Evolutionary conservation across 2,329 filamentous ascomycete species (phyloP), one percentile per base, ranked within the genome.

Genomic region (Aspergillus hortae): DNA sequence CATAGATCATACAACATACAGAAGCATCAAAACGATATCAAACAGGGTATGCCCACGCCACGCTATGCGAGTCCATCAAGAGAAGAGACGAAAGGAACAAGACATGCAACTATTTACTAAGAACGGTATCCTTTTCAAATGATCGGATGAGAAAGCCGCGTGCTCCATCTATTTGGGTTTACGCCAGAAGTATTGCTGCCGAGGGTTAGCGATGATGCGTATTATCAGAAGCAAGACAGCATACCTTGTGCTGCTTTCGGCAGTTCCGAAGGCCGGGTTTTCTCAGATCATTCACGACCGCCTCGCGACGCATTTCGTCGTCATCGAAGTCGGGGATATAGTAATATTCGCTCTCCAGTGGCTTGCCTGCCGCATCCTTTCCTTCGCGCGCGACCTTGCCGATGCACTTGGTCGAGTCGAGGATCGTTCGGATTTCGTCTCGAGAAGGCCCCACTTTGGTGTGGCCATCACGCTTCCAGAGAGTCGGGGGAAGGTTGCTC

Each of bases 231-330:
- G 32, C 48, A 27, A 36, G n/a, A 7, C 30, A 43, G 46, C 77
- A 67, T 81, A 97, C 92, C 89, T 97, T 97, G 74, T 99, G 94
- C 68, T 94, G 90, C 76, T 96, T 97, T 65, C 94, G 83, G 67
- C 94, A 96, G 66, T 86, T 87, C 60, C 94, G 82, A 64, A 99
- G 76, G 62, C 90, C 94, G 41, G 92, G 92, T 74, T 95, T 96
- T 51, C 90, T 82, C 68, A 96, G 77, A 48, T 90, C 89, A 60
- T 92, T 86, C 1, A 92, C 90, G 12, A 96, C 90, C 19, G 91
- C 88, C 49, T 90, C 82, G 47, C 89, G 84, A 54, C 92, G 83
- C 66, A 87, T 83, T 57, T 86, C 81, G 66, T 97, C 91, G 2
- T 80, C 77, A 67, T 99, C 94, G 64, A 85, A 80, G 70, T 97